Conservation (phyloP, 768 basidiomycete species). For the Psilocybe tampanensis region DNA sequence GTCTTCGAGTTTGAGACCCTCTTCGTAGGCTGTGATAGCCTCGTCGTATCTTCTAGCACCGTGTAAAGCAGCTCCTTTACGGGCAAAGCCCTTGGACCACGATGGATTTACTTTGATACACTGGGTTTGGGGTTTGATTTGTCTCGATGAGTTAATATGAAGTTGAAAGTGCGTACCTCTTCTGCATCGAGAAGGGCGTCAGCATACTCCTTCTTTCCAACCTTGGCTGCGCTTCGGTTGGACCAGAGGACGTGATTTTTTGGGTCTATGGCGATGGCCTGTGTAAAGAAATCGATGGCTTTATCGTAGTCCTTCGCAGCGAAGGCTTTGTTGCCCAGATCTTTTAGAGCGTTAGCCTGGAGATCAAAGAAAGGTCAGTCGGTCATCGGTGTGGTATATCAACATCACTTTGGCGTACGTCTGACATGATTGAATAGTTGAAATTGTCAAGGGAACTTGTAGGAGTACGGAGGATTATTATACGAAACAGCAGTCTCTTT, state of each 20-base stretch:
- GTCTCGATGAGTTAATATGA: constrained; percentile 1
- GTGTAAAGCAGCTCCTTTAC: constrained; percentile 93
- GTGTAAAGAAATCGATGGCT: constrained; percentile 80
- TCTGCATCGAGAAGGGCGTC: constrained; percentile 88
- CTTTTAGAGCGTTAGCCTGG: constrained; percentile 70
- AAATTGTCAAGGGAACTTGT: background rate
- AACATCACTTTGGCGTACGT: constrained; percentile 30
- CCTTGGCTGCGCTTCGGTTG: constrained; percentile 88
- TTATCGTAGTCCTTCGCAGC: constrained; percentile 89
- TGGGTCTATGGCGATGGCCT: constrained; percentile 83
- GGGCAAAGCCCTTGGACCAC: constrained; percentile 90
- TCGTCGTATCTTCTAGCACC: constrained; percentile 79
- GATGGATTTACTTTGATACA: constrained; percentile 77
- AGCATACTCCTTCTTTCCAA: constrained; percentile 79
- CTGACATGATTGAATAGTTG: constrained; percentile 35
- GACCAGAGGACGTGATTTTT: constrained; percentile 90
- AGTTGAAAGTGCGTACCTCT: constrained; percentile 54
- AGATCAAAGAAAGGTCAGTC: constrained; percentile 1
- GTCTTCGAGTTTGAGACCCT: constrained; percentile 81
- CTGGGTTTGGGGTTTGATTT: constrained; percentile 37
- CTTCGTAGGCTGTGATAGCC: constrained; percentile 82
- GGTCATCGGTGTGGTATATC: background rate
- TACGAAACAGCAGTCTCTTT: constrained; percentile 12
- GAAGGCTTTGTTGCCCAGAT: constrained; percentile 95
- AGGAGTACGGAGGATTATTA: constrained; percentile 7